A percentile compares a stretch with the other conserved stretches of the same genome.
phyloP scores from a whole-genome alignment of 306 rosid species.

The Argentina anserina region DNA sequence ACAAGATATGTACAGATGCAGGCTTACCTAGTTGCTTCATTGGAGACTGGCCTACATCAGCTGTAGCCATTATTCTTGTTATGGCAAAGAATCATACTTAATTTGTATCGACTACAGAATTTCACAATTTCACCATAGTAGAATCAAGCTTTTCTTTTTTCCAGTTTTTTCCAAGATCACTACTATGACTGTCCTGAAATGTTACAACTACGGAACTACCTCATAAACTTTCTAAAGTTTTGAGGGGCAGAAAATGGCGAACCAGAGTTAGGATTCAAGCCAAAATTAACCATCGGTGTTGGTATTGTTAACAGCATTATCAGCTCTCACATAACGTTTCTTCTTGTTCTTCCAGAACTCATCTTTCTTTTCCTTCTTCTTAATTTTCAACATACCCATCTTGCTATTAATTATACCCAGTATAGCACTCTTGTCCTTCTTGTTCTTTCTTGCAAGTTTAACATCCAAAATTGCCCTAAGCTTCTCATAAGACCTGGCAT shows the following conservation, averaged over 20 bases:
- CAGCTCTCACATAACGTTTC: conserved; percentile 27
- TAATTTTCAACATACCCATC: conserved; percentile 50
- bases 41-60: background rate
- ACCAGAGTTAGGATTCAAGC: background rate
- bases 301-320: background rate
- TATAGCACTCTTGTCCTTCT: conserved; percentile 62
- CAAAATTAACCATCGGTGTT: background rate
- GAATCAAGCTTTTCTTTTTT: background rate
- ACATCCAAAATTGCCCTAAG: conserved; percentile 63
- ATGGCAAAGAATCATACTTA: background rate
- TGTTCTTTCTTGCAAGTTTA: conserved; percentile 58
- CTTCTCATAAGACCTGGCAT: conserved; percentile 56
- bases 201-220: background rate
- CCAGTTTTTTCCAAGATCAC: background rate
- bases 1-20: background rate
- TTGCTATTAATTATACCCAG: conserved; percentile 52
- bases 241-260: background rate
- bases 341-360: conserved; percentile 88
- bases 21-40: background rate
- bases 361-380: conserved; percentile 62
- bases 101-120: background rate
- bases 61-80: conserved; percentile 7
- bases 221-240: background rate
- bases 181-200: background rate
- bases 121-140: background rate